Percentiles rank a stretch among this genome's conserved stretches.
Conservation (phyloP, 371 early-diverging fungal species). For the Catenaria anguillulae region DNA sequence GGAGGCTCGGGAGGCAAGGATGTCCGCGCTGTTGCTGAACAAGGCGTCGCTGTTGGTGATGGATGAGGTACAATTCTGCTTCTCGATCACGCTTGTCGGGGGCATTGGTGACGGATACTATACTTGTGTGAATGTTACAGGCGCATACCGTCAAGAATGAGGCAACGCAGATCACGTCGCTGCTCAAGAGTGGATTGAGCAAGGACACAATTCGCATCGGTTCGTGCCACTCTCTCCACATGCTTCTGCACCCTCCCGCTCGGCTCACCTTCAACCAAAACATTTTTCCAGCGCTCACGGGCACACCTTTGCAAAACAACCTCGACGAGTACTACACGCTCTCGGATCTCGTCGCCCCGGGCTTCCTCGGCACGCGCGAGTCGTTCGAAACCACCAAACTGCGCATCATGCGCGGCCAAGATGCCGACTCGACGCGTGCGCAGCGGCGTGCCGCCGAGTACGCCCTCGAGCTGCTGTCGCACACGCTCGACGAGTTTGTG, state of each 20-base stretch:
- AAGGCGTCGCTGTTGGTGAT: slow-evolving; percentile 21
- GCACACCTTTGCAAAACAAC: slow-evolving; percentile 34
- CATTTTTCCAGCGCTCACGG: slow-evolving; percentile 22
- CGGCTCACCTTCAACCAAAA: slow-evolving; percentile 10
- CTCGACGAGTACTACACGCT: slow-evolving; percentile 20
- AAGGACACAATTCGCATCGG: neutral
- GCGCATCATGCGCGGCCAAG: slow-evolving; percentile 1
- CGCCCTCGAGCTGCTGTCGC: neutral
- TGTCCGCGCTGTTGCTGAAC: neutral
- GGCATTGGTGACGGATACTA: no score
- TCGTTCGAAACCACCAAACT: neutral
- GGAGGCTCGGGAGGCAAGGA: neutral
- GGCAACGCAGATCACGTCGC: slow-evolving; percentile 14
- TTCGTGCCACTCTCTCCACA: neutral
- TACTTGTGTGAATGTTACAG: slow-evolving; percentile 13
- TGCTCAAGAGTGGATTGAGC: neutral
- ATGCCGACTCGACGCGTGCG: neutral
- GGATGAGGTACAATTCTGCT: slow-evolving; percentile 17
- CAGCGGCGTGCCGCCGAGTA: neutral
- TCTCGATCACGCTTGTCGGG: no score
- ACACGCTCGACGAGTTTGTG: neutral
- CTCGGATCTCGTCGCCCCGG: slow-evolving; percentile 2
- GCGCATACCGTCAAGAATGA: slow-evolving; percentile 17
- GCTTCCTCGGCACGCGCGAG: neutral
- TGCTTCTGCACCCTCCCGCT: neutral